Conservation (phyloP, 192 early-diverging fungal species). For the Coemansia sp. region DNA sequence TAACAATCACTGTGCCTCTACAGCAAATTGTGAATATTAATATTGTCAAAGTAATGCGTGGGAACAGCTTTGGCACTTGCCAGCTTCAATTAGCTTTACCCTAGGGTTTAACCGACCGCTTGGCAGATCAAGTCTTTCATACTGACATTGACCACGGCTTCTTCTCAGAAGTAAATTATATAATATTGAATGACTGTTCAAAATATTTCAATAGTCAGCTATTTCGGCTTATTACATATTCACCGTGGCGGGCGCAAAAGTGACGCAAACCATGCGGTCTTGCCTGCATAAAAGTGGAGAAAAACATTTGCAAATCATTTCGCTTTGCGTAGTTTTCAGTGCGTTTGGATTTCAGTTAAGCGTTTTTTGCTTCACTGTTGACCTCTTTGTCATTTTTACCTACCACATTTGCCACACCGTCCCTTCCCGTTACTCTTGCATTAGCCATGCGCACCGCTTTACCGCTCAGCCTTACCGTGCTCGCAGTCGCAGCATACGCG, state of each 20-base stretch:
- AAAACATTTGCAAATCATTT: background rate
- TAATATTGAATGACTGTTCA: too few species aligned
- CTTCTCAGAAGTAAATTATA: too few species aligned
- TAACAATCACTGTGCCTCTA: background rate
- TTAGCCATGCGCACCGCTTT: constrained; percentile 3
- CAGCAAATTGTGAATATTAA: background rate
- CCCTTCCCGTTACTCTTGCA: background rate
- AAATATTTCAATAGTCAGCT: background rate
- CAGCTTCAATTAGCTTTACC: too few species aligned
- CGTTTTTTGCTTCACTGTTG: background rate
- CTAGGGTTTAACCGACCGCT: too few species aligned
- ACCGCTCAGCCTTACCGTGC: background rate
- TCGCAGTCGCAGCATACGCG: background rate
- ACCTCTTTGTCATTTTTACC: background rate
- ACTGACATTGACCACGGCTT: too few species aligned
- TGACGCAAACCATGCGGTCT: background rate
- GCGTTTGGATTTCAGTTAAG: too few species aligned
- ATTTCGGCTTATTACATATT: background rate
- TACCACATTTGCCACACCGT: background rate
- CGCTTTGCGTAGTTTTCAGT: background rate
- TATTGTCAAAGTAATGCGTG: background rate
- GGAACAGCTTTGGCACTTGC: too few species aligned
- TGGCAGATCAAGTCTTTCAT: too few species aligned
- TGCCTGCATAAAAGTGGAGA: background rate
- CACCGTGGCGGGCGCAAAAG: background rate